A percentile compares a stretch with the other conserved stretches of the same genome.
phyloP scores from a whole-genome alignment of 495 filamentous ascomycete genomes.

The Staphylotrichum tortipilum region DNA sequence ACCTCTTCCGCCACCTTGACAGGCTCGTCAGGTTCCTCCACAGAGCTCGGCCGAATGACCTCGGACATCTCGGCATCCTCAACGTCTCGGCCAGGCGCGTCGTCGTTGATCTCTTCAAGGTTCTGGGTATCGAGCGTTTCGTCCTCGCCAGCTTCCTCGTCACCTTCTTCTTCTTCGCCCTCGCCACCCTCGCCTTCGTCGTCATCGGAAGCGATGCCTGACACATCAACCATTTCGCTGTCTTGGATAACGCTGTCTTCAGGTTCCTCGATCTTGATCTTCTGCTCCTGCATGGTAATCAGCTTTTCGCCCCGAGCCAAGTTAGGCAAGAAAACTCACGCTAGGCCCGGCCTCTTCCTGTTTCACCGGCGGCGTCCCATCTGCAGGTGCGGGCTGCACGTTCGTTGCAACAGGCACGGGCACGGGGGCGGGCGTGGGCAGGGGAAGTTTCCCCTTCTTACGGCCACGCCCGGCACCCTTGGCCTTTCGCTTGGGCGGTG shows the following conservation, averaged over 20 bases:
- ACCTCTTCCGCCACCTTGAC: conserved; percentile 6
- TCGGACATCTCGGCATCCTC: conserved; percentile 19
- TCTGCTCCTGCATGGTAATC: conserved; percentile 18
- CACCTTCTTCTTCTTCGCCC: conserved; percentile 36
- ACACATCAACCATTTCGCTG: conserved; percentile 45
- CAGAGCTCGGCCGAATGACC: conserved; percentile 13
- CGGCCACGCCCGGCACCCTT: conserved; percentile 60
- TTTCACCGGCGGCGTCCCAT: conserved; percentile 10
- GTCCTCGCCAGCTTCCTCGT: conserved; percentile 30
- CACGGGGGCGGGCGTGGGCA: conserved; percentile 12
- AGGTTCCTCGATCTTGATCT: conserved; percentile 33
- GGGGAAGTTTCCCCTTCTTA: conserved; percentile 54
- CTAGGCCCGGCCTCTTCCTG: conserved; percentile 25
- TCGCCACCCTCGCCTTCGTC: conserved; percentile 38
- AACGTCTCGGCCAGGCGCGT: conserved; percentile 21
- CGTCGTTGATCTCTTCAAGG: conserved; percentile 15
- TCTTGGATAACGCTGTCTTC: conserved; percentile 32
- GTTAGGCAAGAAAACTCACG: conserved; percentile 13
- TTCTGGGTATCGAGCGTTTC: conserved; percentile 26
- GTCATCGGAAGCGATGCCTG: conserved; percentile 50
- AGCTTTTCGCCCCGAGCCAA: conserved; percentile 7
- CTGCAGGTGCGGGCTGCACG: conserved; percentile 14
- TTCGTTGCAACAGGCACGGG: conserved; percentile 12
- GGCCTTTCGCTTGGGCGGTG: conserved; percentile 67
- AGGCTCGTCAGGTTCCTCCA: conserved; percentile 22